Percentiles rank a stretch among this genome's conserved stretches.
phyloP scores from a whole-genome alignment of 257 asterid genomes.

The Capsicum baccatum region DNA sequence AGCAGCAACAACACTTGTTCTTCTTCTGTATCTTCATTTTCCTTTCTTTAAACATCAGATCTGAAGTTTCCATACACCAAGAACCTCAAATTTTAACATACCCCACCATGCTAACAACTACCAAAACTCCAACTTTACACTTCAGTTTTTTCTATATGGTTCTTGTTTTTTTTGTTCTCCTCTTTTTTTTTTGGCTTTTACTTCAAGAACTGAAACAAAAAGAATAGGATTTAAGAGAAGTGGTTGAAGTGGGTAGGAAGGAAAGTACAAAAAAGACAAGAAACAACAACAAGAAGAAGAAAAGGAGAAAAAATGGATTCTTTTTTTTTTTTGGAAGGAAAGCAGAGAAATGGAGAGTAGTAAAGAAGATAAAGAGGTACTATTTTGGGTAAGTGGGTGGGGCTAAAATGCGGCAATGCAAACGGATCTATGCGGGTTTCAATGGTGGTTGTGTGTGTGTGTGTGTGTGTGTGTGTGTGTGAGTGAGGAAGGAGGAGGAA shows the following conservation, averaged over 20 bases:
- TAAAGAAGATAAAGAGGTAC: conserved; percentile 16
- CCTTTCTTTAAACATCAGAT: conserved; percentile 42
- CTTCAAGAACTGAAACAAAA: conserved; percentile 36
- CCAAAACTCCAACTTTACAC: conserved; percentile 19
- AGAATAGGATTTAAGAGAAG: no score
- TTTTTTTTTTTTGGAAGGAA: neutral
- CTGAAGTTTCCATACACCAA: conserved; percentile 44
- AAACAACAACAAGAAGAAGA: neutral
- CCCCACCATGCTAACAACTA: conserved; percentile 42
- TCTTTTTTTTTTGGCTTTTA: conserved; percentile 21
- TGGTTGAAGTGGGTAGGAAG: conserved; percentile 20
- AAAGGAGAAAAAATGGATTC: neutral
- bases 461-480: neutral
- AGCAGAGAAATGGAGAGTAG: neutral
- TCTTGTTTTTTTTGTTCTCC: conserved; percentile 22
- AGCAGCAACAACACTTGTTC: conserved; percentile 33
- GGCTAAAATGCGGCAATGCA: conserved; percentile 43
- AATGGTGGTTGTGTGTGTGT: neutral
- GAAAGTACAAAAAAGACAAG: conserved; percentile 24
- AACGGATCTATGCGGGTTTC: conserved; percentile 42
- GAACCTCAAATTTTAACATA: neutral
- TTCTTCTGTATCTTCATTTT: conserved; percentile 23
- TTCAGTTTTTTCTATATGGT: conserved; percentile 16
- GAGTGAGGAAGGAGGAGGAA: conserved; percentile 21
- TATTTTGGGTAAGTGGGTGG: conserved; percentile 32